Percentiles rank a stretch among this genome's conserved stretches.
Conservation (phyloP, 768 basidiomycete species). For the Calocera cornea region DNA sequence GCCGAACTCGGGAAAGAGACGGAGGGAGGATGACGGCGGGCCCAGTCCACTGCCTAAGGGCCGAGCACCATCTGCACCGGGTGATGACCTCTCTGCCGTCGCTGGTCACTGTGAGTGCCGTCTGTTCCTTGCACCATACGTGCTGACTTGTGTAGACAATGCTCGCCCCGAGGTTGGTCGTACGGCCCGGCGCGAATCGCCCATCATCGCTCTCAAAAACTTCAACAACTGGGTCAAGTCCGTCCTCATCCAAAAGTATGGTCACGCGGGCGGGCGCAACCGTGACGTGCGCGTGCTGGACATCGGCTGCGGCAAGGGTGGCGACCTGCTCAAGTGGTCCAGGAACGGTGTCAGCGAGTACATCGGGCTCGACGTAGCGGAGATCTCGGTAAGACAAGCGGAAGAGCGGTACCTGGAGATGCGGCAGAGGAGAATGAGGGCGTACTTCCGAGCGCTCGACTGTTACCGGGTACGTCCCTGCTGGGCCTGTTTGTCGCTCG, state of each 20-base stretch:
- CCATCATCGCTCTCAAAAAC: slow-evolving; percentile 90
- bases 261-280: slow-evolving; percentile 44
- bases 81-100: slow-evolving; percentile 25
- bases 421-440: slow-evolving; percentile 44
- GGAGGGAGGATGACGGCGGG: slow-evolving; percentile 25
- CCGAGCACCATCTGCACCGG: slow-evolving; percentile 47
- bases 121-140: neutral
- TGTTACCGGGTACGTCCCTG: slow-evolving; percentile 49
- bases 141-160: slow-evolving; percentile 49
- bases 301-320: slow-evolving; percentile 98
- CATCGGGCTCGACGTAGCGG: slow-evolving; percentile 84
- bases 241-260: slow-evolving; percentile 79
- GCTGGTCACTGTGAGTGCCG: slow-evolving; percentile 59
- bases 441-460: slow-evolving; percentile 73
- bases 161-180: slow-evolving; percentile 83
- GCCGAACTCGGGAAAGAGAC: slow-evolving; percentile 29
- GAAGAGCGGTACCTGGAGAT: slow-evolving; percentile 48
- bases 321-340: slow-evolving; percentile 90
- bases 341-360: slow-evolving; percentile 72
- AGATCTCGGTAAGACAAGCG: slow-evolving; percentile 82
- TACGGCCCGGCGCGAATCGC: slow-evolving; percentile 68
- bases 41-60: slow-evolving; percentile 35
- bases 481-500: neutral
- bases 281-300: slow-evolving; percentile 70
- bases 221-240: slow-evolving; percentile 99